Conservation (phyloP, 2,329 filamentous ascomycete species). For the Pezicula carpinea region DNA sequence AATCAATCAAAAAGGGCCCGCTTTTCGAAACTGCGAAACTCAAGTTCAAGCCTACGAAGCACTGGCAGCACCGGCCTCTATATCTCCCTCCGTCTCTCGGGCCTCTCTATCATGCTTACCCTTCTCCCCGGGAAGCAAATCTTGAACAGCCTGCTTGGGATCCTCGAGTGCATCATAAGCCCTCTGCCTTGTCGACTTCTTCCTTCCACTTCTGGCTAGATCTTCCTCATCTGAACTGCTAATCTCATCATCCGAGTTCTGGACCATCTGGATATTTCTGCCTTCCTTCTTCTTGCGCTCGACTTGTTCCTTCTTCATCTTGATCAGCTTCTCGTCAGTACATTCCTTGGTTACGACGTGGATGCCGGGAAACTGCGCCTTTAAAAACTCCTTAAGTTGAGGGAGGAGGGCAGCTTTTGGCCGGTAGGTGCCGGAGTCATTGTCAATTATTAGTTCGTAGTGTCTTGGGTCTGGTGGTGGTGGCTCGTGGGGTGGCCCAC, state of each 20-base stretch:
- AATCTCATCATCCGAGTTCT: conserved; percentile 40
- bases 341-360: conserved; percentile 72
- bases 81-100: conserved; percentile 16
- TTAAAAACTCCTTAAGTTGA: conserved; percentile 64
- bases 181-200: conserved; percentile 48
- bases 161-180: conserved; percentile 40
- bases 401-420: conserved; percentile 76
- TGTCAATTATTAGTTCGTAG: conserved; percentile 91
- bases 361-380: conserved; percentile 71
- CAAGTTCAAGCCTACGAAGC: not conserved
- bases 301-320: conserved; percentile 73
- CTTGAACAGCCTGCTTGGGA: conserved; percentile 17
- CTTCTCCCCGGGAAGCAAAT: conserved; percentile 19
- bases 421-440: conserved; percentile 89
- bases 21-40: not conserved
- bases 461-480: conserved; percentile 45
- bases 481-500: conserved; percentile 39
- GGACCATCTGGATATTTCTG: conserved; percentile 46
- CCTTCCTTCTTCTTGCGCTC: conserved; percentile 66
- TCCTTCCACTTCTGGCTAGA: conserved; percentile 10
- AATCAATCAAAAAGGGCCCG: not conserved
- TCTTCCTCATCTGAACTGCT: conserved; percentile 32
- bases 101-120: conserved; percentile 15
- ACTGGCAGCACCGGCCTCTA: not conserved
- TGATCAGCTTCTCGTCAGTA: conserved; percentile 67